Base-by-base conservation (phyloP, 1,284 basidiomycete genomes). In the Marasmius sp. region DNA sequence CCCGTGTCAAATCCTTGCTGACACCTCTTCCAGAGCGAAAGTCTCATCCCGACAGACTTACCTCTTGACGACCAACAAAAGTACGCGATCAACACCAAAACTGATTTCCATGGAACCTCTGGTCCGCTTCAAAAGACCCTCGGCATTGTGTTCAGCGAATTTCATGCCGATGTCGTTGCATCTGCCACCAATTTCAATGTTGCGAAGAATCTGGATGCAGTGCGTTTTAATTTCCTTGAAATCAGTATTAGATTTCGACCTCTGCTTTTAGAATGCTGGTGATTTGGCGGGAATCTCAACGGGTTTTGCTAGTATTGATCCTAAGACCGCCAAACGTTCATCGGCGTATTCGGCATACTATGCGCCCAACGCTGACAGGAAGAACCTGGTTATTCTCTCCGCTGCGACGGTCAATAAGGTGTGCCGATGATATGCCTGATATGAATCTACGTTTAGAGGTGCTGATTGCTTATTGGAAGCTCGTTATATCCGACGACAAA, bases 371-470 rank as follows among this genome's bases (percentile, higher is more conserved):
- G 43, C 33, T 36, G 22, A 48, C 3, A 45, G 57, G n/a, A 45
- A 45, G 33, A 58, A 58, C 33, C 45, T 58, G 12, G 33, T 48
- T 36, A 33, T 58, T 10, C 57, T 58, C 22, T 34, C 57, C 43
- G 37, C 47, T 33, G 45, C 57, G 11, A 20, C 18, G 4, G 41
- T 34, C 20, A 22, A 34, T 34, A 47, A 48, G 45, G 57, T 58
- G 10, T 18, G 18, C 11, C 33, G 16, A 4, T 39, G 16, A 4
- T 39, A 47, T 33, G 11, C 41, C 16, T 54, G 18, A 18, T n/a
- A 43, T 22, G 20, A 22, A 8, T 27, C 27, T 43, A 37, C 14
- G 8, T 45, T 22, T 27, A 6, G 16, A 18, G 14, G 2, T 27
- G 36, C 41, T 6, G 36, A 38, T 20, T 45, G 16, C 55, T 12